Evolutionary conservation across 495 filamentous ascomycete species (phyloP).

Genomic region (Neurospora sp.): DNA sequence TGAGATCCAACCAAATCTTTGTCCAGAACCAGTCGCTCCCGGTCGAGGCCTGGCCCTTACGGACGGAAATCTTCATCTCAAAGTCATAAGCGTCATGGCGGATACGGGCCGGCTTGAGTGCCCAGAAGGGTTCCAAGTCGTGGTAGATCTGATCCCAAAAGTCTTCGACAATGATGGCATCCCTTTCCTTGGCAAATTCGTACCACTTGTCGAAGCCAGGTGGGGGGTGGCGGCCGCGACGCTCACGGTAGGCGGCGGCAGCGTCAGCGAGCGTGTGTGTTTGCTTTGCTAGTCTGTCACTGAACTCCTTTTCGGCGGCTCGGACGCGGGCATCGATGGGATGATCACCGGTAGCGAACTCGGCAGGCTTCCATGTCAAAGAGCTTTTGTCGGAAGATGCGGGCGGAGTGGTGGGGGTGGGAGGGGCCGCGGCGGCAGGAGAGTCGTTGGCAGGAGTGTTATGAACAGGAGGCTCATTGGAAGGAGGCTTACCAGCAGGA

Average conservation of each 20-base stretch:
- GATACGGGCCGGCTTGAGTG: conserved; percentile 43
- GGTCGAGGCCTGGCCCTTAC: conserved; percentile 44
- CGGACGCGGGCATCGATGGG: conserved; percentile 39
- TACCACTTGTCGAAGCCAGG: conserved; percentile 66
- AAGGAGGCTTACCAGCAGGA: neutral
- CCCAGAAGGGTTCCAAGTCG: conserved; percentile 65
- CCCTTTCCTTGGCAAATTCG: conserved; percentile 48
- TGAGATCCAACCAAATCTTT: conserved; percentile 48
- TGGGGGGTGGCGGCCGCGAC: conserved; percentile 60
- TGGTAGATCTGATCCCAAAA: conserved; percentile 63
- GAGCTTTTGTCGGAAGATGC: neutral
- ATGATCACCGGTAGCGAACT: conserved; percentile 20
- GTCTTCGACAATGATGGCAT: conserved; percentile 57
- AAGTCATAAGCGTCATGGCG: conserved; percentile 43
- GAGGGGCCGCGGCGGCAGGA: neutral
- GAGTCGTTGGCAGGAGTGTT: neutral
- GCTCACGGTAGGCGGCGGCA: conserved; percentile 50
- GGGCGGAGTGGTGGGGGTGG: neutral
- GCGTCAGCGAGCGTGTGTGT: conserved; percentile 45
- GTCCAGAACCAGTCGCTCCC: conserved; percentile 53
- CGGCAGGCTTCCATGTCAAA: neutral
- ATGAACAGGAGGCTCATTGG: neutral
- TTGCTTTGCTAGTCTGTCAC: conserved; percentile 27
- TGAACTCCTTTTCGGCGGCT: conserved; percentile 32
- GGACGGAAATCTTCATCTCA: conserved; percentile 50